Conservation (phyloP, 176 grass and related monocot genomes). For the Pharus latifolius region DNA sequence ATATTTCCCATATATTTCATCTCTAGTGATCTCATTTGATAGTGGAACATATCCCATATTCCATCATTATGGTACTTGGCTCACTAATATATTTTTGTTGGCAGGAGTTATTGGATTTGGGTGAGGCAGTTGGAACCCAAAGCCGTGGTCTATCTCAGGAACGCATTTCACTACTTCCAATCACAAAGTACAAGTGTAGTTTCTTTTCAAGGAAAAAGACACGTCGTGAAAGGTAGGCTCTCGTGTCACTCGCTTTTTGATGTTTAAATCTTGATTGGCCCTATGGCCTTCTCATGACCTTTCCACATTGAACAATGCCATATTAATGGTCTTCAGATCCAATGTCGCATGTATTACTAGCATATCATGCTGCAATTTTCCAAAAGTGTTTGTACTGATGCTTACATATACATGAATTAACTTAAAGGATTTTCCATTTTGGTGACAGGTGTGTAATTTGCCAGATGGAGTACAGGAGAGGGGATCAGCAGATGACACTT, state of each 20-base stretch:
- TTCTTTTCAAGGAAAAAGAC: constrained; percentile 84
- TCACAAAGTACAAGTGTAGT: constrained; percentile 85
- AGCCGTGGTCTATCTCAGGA: constrained; percentile 85
- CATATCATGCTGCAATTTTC: neutral
- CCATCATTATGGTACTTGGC: neutral
- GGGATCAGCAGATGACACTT: constrained; percentile 83
- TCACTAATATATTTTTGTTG: constrained; percentile 13
- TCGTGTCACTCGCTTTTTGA: neutral
- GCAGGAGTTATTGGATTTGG: constrained; percentile 93
- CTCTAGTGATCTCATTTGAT: neutral
- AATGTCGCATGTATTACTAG: neutral
- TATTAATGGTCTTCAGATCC: neutral
- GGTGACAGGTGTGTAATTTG: constrained; percentile 80
- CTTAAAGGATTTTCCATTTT: neutral
- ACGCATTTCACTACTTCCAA: constrained; percentile 71
- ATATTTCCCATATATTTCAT: constrained; percentile 3
- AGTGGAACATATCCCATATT: neutral
- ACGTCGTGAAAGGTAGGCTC: constrained; percentile 56
- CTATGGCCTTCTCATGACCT: neutral
- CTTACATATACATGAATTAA: constrained; percentile 14
- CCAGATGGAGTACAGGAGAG: constrained; percentile 94
- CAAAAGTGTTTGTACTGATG: neutral
- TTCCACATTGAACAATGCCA: neutral
- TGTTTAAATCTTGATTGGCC: neutral
- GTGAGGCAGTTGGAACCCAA: constrained; percentile 87